Base-by-base conservation (phyloP, 352 stramenopile genomes). In the Phytophthora capsici region DNA sequence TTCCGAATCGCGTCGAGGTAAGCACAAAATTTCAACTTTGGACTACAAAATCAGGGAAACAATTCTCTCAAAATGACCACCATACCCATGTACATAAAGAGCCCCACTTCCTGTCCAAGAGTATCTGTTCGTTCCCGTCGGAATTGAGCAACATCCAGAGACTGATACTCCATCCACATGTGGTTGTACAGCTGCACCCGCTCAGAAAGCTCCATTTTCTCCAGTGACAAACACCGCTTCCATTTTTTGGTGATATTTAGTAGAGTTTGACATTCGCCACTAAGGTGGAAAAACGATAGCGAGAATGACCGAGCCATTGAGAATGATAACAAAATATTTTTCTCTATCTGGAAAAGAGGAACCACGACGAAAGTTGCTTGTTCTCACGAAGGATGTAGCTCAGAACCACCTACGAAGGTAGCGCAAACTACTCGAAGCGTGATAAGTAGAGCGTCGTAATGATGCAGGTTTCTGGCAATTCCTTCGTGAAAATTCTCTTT, bases 241-340 rank as follows among this genome's bases (percentile, higher is more conserved):
- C 77, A 89, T 87, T 37, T 90, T 90, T 25, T 70, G 76, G 22
- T 84, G 69, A 57, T 89, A 90, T n/a, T 68, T 78, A 1, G 75
- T 84, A 0, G 51, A 51, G 23, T 73, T 75, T 81, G 48, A 90
- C 83, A 34, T 83, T 90, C 3, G 71, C 65, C 3, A 91, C 77
- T 3, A 82, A 69, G 34, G 89, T 77, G 0, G 68, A 22, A 89
- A 90, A 2, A 90, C 62, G 7, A 88, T 76, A 5, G 79, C 81
- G 1, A 92, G 51, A 0, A 81, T 25, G 30, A 89, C 51, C 0
- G 81, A 81, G 6, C 83, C 79, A 1, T 77, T 2, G 2, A 90
- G 59, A 14, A 86, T 66, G 9, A 60, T 58, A 20, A 69, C 40
- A 82, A 87, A 1, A 82, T 9, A 44, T 69, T 70, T 36, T 89